Base-by-base conservation (phyloP, 1,284 basidiomycete genomes). In the Anthracocystis panici-leucophaei region DNA sequence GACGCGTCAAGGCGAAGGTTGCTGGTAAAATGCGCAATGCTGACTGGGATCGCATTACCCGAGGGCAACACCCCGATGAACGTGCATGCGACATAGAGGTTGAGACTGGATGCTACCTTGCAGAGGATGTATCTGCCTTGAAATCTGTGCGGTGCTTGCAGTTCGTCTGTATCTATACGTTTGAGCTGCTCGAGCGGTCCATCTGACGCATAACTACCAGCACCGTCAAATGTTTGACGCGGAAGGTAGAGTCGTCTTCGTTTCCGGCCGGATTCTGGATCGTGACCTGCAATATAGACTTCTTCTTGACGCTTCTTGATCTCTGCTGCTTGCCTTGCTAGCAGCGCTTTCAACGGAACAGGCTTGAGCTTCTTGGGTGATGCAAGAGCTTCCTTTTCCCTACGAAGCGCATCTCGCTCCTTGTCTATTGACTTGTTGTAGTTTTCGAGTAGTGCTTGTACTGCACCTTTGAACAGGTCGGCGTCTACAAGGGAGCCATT, bases 391-490 rank as follows among this genome's bases (percentile, higher is more conserved):
- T 72, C 60, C 11, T 44, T 54, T 44, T 80, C 76, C 29, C 58
- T 59, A n/a, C 63, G 64, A 1, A 71, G 59, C 0, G 65, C 60
- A 31, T 81, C 81, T 4, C 70, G 57, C 42, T 80, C 78, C 31
- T 72, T 78, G 46, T 77, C 72, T 25, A 82, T 73, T 3, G 66
- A 54, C 42, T 76, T 68, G 51, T 75, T 79, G 66, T 82, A 83
- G 62, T 80, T 81, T 27, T 82, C 76, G 25, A 84, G 65, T 44
- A 84, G 60, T 3, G 83, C 81, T 41, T 78, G 75, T 5, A 84
- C 79, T 10, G 80, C 83, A 11, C 81, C 82, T 27, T 75, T 73
- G 62, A 85, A 75, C 12, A 85, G 71, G 46, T 82, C 83, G 5
- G 78, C 74, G 41, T 82, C 82, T 23, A 85, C 72, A 16, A 82